These are phyloP conservation scores for Emmonsia crescens DNA, from an alignment of 2,329 filamentous ascomycete species.

Conservation along the genomic window DNA sequence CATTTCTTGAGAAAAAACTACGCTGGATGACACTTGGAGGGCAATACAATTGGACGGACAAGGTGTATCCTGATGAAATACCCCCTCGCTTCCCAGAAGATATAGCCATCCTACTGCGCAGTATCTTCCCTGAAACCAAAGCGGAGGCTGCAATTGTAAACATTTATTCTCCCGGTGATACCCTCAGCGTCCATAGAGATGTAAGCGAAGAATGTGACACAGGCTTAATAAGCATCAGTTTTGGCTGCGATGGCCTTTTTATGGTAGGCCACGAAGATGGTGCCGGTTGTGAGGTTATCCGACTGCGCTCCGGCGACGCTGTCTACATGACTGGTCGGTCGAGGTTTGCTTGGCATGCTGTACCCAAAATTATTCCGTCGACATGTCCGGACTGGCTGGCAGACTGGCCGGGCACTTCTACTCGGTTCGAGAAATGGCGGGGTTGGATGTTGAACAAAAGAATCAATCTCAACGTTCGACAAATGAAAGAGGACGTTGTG, in stretches of 20 bases:
- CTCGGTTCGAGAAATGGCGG: conserved; percentile 55
- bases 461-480: conserved; percentile 84
- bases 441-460: conserved; percentile 84
- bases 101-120: conserved; percentile 55
- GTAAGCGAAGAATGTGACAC: conserved; percentile 74
- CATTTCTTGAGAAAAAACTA: conserved; percentile 66
- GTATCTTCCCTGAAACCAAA: conserved; percentile 63
- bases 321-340: conserved; percentile 78
- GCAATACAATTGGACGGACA: conserved; percentile 92
- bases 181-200: conserved; percentile 84
- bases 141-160: conserved; percentile 91
- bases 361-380: conserved; percentile 69
- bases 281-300: conserved; percentile 39
- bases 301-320: conserved; percentile 73
- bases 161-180: conserved; percentile 82
- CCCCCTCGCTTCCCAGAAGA: conserved; percentile 67
- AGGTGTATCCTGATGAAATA: conserved; percentile 59
- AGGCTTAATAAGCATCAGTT: conserved; percentile 71
- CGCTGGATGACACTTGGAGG: conserved; percentile 93
- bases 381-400: conserved; percentile 68
- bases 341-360: conserved; percentile 88
- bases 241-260: conserved; percentile 86
- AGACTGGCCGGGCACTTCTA: conserved; percentile 55
- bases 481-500: conserved; percentile 48
- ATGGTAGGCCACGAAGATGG: conserved; percentile 59